phyloP scores from a whole-genome alignment of 225 moss, liverwort and hornwort genomes.

The Physcomitrellopsis africana region DNA sequence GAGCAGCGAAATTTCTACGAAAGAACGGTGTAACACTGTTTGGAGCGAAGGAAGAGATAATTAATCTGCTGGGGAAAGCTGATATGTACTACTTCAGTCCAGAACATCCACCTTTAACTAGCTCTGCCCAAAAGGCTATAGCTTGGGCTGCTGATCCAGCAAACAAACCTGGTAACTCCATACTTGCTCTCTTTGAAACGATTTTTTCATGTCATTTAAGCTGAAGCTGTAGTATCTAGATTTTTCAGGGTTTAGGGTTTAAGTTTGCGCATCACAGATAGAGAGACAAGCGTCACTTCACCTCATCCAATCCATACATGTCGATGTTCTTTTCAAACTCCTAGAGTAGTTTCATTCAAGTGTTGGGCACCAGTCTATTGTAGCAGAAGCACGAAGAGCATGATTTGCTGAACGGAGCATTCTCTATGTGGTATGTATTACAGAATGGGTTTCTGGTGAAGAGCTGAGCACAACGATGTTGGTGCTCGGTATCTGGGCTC shows the following conservation, averaged over 20 bases:
- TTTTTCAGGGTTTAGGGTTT: slow-evolving; percentile 34
- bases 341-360: background rate
- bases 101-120: slow-evolving; percentile 92
- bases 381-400: background rate
- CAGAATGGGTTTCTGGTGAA: slow-evolving; percentile 57
- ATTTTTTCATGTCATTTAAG: background rate
- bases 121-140: slow-evolving; percentile 86
- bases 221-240: background rate
- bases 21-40: slow-evolving; percentile 80
- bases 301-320: background rate
- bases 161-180: slow-evolving; percentile 62
- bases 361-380: background rate
- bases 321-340: background rate
- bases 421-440: background rate
- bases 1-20: slow-evolving; percentile 82
- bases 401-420: background rate
- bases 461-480: slow-evolving; percentile 87
- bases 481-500: slow-evolving; percentile 90
- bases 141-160: slow-evolving; percentile 84
- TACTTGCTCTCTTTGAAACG: background rate
- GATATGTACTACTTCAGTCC: slow-evolving; percentile 99
- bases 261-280: slow-evolving; percentile 2
- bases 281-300: background rate
- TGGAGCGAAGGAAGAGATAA: slow-evolving; percentile 81
- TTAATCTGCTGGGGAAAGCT: slow-evolving; percentile 92